Evolutionary conservation across 192 early-diverging fungal genomes (phyloP).

Genomic region (Backusella liffmaniae): DNA sequence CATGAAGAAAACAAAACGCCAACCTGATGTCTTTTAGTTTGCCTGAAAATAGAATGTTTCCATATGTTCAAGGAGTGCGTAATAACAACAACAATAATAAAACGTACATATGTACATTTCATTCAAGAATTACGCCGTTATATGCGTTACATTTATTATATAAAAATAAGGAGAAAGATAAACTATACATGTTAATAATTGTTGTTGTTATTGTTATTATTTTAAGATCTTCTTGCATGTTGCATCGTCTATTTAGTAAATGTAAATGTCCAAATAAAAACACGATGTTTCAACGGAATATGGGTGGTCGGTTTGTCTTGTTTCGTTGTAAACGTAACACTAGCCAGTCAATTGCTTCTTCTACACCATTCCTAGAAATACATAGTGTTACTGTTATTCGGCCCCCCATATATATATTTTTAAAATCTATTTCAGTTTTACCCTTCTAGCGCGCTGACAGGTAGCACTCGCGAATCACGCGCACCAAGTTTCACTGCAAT

Average conservation of each 20-base stretch:
- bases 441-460: slow-evolving; percentile 81
- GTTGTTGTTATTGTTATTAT: not conserved
- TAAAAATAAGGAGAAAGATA: not conserved
- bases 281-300: slow-evolving; percentile 47
- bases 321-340: slow-evolving; percentile 80
- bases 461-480: slow-evolving; percentile 84
- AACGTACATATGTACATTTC: not conserved
- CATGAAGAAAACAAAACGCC: not conserved
- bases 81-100: not conserved
- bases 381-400: not conserved
- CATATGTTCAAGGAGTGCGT: not conserved
- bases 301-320: slow-evolving; percentile 73
- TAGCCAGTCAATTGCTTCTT: slow-evolving; percentile 92
- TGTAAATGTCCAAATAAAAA: not conserved
- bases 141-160: slow-evolving; percentile 4
- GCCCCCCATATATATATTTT: not conserved
- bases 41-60: slow-evolving; percentile 7
- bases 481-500: slow-evolving; percentile 83
- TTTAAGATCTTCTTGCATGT: slow-evolving; percentile 8
- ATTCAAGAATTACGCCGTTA: not conserved
- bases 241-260: not conserved
- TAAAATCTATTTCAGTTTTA: slow-evolving; percentile 32
- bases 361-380: slow-evolving; percentile 68
- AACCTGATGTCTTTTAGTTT: not conserved
- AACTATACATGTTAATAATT: not conserved